Conservation (phyloP, 495 filamentous ascomycete genomes). For the Sporormia fimetaria region DNA sequence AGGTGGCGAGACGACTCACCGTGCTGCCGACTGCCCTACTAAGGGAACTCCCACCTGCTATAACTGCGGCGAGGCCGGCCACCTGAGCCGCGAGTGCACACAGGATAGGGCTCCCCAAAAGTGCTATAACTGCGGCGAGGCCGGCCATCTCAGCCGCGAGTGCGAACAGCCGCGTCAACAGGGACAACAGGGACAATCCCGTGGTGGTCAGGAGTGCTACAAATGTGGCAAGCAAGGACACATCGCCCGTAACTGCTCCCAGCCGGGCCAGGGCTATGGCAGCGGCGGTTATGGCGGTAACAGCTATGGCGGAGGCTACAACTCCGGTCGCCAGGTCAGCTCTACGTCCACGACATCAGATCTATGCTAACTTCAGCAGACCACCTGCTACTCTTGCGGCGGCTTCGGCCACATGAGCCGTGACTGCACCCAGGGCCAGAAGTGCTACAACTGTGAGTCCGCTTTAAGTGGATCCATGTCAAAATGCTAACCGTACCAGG, state of each 20-base stretch:
- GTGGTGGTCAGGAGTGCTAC: conserved; percentile 75
- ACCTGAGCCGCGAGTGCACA: conserved; percentile 92
- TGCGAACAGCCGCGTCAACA: conserved; percentile 48
- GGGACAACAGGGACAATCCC: conserved; percentile 37
- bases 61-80: conserved; percentile 76
- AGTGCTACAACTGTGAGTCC: conserved; percentile 93
- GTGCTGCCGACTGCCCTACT: conserved; percentile 90
- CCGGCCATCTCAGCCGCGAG: conserved; percentile 89
- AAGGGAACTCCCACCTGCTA: conserved; percentile 88
- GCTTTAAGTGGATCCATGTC: conserved; percentile 10
- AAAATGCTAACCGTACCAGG: conserved; percentile 33
- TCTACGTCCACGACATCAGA: too few relatives aligned
- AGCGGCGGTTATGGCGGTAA: conserved; percentile 34
- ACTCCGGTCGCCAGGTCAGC: too few relatives aligned
- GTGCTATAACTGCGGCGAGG: conserved; percentile 85
- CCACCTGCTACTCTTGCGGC: conserved; percentile 95
- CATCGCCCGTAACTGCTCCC: conserved; percentile 90
- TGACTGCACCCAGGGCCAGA: conserved; percentile 96
- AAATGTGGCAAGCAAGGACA: conserved; percentile 97
- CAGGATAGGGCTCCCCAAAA: conserved; percentile 84
- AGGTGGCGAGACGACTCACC: conserved; percentile 70
- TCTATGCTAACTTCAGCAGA: conserved; percentile 44
- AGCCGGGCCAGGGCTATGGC: conserved; percentile 41
- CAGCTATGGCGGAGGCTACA: conserved; percentile 29
- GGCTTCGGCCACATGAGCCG: conserved; percentile 94